Percentiles rank a stretch among this genome's conserved stretches.
Conservation (phyloP, 2,329 filamentous ascomycete species). For the Colletotrichum eremochloae region DNA sequence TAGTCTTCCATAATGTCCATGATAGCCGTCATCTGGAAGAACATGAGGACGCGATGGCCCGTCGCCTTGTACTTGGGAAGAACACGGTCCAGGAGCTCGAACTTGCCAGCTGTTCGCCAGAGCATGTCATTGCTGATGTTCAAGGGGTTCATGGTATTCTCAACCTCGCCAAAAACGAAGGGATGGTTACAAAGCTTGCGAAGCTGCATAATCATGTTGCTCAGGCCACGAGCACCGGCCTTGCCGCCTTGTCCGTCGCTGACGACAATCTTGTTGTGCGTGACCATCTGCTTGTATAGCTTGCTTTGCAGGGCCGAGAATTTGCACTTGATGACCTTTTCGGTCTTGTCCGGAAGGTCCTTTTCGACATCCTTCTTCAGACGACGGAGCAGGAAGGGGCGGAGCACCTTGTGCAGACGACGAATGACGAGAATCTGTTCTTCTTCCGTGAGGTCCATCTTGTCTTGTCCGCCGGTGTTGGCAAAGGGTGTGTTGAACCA, state of each 20-base stretch:
- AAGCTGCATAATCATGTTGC: constrained; percentile 99
- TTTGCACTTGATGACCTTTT: constrained; percentile 99
- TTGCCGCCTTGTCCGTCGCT: constrained; percentile 96
- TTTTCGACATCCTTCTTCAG: constrained; percentile 99
- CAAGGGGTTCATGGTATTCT: constrained; percentile 96
- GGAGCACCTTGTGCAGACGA: constrained; percentile 96
- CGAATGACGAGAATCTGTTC: constrained; percentile 98
- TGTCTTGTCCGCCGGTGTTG: constrained; percentile 97
- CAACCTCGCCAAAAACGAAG: constrained; percentile 97
- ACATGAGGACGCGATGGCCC: constrained; percentile 97
- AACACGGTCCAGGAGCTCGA: constrained; percentile 92
- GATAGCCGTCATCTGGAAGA: constrained; percentile 99
- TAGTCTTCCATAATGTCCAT: constrained; percentile 99
- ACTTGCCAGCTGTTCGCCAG: constrained; percentile 97
- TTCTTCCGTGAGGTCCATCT: constrained; percentile 99
- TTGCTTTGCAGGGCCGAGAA: constrained; percentile 95
- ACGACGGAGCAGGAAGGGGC: constrained; percentile 96
- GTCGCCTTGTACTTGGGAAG: constrained; percentile 93
- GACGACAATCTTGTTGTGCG: constrained; percentile 93
- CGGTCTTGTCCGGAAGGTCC: constrained; percentile 97
- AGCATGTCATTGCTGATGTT: constrained; percentile 91
- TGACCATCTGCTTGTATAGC: constrained; percentile 97
- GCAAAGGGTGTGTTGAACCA: constrained; percentile 99
- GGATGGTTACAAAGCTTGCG: constrained; percentile 99
- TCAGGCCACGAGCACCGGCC: constrained; percentile 91